These are phyloP conservation scores for barley (Hordeum vulgare) DNA, from an alignment of 176 grass and related monocot genomes.

Conservation along the genomic window MorexV3_pseudomolecules_assembly NC_058520.1:437419374-437419873, in stretches of 20 bases:
- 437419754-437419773: background rate
- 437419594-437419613: background rate
- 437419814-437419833: too few relatives aligned
- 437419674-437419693: background rate
- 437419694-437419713: background rate
- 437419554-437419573: background rate
- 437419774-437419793: background rate
- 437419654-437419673: background rate
- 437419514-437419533: background rate
- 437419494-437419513: background rate
- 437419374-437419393: background rate
- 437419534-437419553: background rate
- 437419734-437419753: conserved; percentile 6
- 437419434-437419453: background rate
- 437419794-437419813: too few relatives aligned
- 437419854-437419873: too few relatives aligned
- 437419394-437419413: background rate
- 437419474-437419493: background rate
- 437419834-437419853: too few relatives aligned
- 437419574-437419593: background rate
- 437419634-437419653: background rate
- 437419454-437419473: background rate
- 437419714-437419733: background rate
- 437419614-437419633: too few relatives aligned
- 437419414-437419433: background rate